Evolutionary conservation across 2,329 filamentous ascomycete genomes (phyloP), one percentile per base, ranked within the genome.

Genomic region (Cladosporium sp.): DNA sequence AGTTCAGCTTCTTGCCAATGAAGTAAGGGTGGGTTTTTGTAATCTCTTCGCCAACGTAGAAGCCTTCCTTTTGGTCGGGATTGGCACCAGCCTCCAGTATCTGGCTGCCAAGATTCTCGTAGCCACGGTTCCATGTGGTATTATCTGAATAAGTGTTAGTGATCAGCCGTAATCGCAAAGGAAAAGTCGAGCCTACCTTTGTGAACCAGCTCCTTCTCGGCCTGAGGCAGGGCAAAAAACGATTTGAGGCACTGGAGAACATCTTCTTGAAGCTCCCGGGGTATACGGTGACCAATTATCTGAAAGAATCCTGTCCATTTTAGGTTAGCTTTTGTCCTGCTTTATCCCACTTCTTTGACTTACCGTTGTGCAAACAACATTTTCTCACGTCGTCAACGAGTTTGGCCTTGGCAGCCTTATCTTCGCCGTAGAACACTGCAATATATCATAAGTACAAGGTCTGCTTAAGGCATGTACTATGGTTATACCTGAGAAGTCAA

Each of bases 51-150:
- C 70, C 69, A 27, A 74, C 69, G 55, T 70, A 72, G 25, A 68
- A 67, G 1, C 70, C 71, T 52, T 72, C 71, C 53, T 74, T 73
- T 3, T 72, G 60, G 27, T 75, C 71, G 2, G 70, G 70, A 3
- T 65, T 59, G 18, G 69, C 69, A 22, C 69, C 70, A 29, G 60
- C 58, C 57, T 73, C 70, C 8, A 73, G 61, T 49, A 72, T 70
- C 51, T 73, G 71, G 5, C 67, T 70, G 16, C 66, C 64, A 13
- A 73, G 59, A 20, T 69, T 58, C 50, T 73, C 71, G 55, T 73
- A 74, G 43, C 71, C 71, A 25, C 71, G 67, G 55, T 72, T 69
- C 46, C 46, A 49, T 16, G 46, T 49, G 11, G 46, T 49, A 3
- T 49, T 49, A 42, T 69, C 72, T 29, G 56, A 61, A 40, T 69